These are phyloP conservation scores for Phytophthora meadii DNA, from an alignment of 352 stramenopile genomes.

Conservation along the genomic window DNA sequence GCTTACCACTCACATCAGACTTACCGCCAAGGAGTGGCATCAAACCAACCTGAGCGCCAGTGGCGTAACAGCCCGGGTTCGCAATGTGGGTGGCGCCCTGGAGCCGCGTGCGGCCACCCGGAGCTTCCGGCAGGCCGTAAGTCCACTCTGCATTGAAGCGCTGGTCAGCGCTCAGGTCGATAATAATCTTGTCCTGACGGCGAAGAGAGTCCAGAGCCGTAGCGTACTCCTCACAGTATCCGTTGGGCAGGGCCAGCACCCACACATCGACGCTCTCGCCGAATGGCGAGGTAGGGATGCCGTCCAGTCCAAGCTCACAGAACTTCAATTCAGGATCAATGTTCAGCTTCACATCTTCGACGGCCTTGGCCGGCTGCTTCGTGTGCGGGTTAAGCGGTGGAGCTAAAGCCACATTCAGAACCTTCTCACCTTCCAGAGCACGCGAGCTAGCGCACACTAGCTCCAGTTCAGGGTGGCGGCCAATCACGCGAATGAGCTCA, in stretches of 20 bases:
- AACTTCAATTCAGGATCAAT: conserved; percentile 84
- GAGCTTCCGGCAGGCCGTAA: conserved; percentile 88
- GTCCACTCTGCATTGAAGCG: conserved; percentile 88
- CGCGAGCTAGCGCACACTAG: conserved; percentile 87
- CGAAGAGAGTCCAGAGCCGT: conserved; percentile 71
- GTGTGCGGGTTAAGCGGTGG: conserved; percentile 87
- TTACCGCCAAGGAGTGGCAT: conserved; percentile 82
- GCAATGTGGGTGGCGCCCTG: conserved; percentile 80
- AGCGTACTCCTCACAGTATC: conserved; percentile 85
- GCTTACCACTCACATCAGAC: conserved; percentile 48
- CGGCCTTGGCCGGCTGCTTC: conserved; percentile 65
- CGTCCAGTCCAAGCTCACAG: conserved; percentile 80
- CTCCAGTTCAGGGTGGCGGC: conserved; percentile 77
- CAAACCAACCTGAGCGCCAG: conserved; percentile 78
- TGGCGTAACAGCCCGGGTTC: conserved; percentile 91
- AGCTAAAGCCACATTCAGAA: conserved; percentile 74
- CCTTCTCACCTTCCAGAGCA: conserved; percentile 77
- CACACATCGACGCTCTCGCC: conserved; percentile 87
- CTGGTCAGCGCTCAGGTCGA: conserved; percentile 90
- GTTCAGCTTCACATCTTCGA: conserved; percentile 49
- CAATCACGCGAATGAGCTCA: conserved; percentile 87
- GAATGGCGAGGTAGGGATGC: conserved; percentile 71
- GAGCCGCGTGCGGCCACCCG: conserved; percentile 61
- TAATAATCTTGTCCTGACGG: conserved; percentile 79
- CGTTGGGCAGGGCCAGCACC: conserved; percentile 89